These are phyloP conservation scores for Trichocladium uniseriatum DNA, from an alignment of 495 filamentous ascomycete species.

Conservation along the genomic window DNA sequence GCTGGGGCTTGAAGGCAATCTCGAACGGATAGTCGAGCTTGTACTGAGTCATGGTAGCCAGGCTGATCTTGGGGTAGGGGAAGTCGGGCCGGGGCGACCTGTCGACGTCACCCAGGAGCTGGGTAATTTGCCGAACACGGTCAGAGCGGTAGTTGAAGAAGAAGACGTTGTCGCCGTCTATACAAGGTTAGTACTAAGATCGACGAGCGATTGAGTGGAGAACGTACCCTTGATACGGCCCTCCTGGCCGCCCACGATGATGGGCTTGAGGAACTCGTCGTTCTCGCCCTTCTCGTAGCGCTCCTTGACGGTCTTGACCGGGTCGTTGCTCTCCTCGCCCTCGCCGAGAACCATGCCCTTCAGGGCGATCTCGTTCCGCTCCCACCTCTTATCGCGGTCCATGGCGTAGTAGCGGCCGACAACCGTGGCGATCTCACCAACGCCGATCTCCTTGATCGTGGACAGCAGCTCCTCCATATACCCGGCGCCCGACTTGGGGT, in stretches of 20 bases:
- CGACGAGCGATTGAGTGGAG: not conserved
- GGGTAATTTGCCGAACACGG: constrained; percentile 92
- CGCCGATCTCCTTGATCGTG: constrained; percentile 69
- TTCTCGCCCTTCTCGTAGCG: constrained; percentile 80
- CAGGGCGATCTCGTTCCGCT: constrained; percentile 80
- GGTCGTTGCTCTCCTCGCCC: constrained; percentile 75
- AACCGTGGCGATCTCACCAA: constrained; percentile 83
- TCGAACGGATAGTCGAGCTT: constrained; percentile 91
- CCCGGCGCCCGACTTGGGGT: constrained; percentile 79
- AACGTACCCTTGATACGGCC: constrained; percentile 66
- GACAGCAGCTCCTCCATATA: constrained; percentile 81
- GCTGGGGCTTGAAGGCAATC: constrained; percentile 87
- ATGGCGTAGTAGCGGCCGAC: constrained; percentile 97
- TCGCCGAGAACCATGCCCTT: constrained; percentile 79
- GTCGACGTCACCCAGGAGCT: constrained; percentile 85
- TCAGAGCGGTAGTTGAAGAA: constrained; percentile 99
- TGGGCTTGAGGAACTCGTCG: constrained; percentile 97
- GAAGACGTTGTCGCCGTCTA: constrained; percentile 88
- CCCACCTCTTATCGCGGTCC: constrained; percentile 99
- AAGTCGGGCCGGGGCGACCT: constrained; percentile 84
- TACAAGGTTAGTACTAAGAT: constrained; percentile 13
- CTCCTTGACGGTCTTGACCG: constrained; percentile 76
- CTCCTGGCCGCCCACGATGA: constrained; percentile 82
- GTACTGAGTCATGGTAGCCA: constrained; percentile 99
- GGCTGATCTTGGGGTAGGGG: constrained; percentile 82